A percentile compares a stretch with the other conserved stretches of the same genome.
Evolutionary conservation across 768 basidiomycete genomes (phyloP).

Genomic region (Tulasnella calospora): DNA sequence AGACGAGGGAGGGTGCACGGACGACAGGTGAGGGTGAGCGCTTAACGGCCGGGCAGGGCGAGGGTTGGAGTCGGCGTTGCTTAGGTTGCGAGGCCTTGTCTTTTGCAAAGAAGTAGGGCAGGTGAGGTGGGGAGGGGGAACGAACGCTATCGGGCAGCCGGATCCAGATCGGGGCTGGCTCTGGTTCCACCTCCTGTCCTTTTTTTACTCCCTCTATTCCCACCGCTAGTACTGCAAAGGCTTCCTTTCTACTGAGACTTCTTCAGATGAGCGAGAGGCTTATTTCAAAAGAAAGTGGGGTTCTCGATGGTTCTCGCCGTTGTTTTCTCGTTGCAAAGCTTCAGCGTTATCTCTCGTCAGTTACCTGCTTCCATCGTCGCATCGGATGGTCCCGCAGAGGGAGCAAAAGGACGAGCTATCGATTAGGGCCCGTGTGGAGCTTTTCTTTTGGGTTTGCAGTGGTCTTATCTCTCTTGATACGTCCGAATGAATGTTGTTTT

Average conservation of each 20-base stretch:
- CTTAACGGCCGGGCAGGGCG: neutral
- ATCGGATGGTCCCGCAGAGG: neutral
- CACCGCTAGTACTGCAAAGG: no score
- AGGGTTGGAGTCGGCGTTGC: neutral
- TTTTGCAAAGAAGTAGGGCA: neutral
- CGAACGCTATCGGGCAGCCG: neutral
- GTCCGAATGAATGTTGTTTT: neutral
- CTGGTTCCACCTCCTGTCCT: neutral
- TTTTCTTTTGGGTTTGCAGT: neutral
- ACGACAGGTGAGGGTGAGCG: neutral
- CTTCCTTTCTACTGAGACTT: neutral
- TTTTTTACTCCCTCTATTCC: neutral
- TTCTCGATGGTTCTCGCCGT: neutral
- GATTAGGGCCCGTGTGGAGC: neutral
- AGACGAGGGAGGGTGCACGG: neutral
- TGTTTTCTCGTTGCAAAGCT: neutral
- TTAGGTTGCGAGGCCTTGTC: neutral
- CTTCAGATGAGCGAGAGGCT: neutral
- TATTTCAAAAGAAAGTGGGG: neutral
- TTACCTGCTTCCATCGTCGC: neutral
- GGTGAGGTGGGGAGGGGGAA: neutral
- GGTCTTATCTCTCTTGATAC: neutral
- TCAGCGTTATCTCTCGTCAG: neutral
- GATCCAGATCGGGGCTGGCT: neutral
- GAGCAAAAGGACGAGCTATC: neutral